These are phyloP conservation scores for Saccharomyces hybrid DNA, from an alignment of 1,139 yeast genomes.

Conservation along the genomic window DNA sequence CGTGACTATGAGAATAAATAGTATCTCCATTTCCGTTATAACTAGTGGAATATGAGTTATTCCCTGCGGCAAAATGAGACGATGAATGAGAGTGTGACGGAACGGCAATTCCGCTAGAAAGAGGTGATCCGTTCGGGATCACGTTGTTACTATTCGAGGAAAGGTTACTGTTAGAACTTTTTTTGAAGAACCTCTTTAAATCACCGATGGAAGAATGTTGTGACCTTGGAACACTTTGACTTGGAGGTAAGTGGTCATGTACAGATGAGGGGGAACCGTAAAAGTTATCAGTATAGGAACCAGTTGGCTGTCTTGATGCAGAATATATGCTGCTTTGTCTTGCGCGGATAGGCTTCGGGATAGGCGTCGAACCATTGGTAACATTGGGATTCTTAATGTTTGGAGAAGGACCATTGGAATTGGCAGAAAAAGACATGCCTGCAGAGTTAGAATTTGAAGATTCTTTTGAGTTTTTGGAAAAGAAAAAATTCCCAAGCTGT, in stretches of 20 bases:
- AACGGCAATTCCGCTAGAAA: constrained; percentile 13
- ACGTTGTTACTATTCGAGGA: constrained; percentile 11
- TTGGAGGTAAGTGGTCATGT: constrained; percentile 20
- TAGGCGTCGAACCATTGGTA: constrained; percentile 8
- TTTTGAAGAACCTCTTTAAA: constrained; percentile 52
- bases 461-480: constrained; percentile 29
- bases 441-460: constrained; percentile 5
- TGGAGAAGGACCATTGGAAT: constrained; percentile 4
- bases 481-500: constrained; percentile 35
- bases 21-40: constrained; percentile 28
- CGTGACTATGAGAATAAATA: constrained; percentile 27
- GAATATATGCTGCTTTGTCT: constrained; percentile 29
- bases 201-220: constrained; percentile 71
- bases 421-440: neutral
- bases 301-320: constrained; percentile 29
- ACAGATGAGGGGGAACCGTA: constrained; percentile 25
- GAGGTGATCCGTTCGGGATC: constrained; percentile 20
- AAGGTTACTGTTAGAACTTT: constrained; percentile 23
- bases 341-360: constrained; percentile 31
- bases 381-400: constrained; percentile 3
- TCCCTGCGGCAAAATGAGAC: constrained; percentile 13
- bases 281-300: constrained; percentile 23
- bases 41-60: constrained; percentile 13
- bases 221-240: constrained; percentile 28
- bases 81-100: constrained; percentile 14